Evolutionary conservation across 108 stramenopile species (phyloP).

Genomic region (Cyclotella distinguenda): DNA sequence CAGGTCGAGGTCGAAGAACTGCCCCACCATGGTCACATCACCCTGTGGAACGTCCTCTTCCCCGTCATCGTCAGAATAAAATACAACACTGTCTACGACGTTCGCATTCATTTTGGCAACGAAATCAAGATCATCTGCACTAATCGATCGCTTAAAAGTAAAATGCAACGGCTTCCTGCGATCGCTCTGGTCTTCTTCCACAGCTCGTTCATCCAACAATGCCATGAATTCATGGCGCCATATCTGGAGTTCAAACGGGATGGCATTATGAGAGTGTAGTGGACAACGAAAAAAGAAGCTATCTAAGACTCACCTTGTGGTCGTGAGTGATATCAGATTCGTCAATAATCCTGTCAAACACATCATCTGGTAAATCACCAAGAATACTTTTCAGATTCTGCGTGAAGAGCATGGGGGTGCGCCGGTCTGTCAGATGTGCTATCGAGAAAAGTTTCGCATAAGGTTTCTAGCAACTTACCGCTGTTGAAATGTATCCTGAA

Average conservation of each 20-base stretch:
- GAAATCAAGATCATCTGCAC: slow-evolving; percentile 19
- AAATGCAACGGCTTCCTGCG: slow-evolving; percentile 1
- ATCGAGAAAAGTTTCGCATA: neutral
- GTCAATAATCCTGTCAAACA: slow-evolving; percentile 50
- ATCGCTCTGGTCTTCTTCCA: neutral
- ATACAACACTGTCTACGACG: neutral
- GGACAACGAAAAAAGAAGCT: neutral
- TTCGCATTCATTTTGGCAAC: neutral
- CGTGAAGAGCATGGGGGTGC: neutral
- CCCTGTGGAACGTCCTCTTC: no score
- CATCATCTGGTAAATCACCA: slow-evolving; percentile 38
- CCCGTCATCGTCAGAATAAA: no score
- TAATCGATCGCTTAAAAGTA: slow-evolving; percentile 13
- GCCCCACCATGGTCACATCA: no score
- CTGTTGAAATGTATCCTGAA: slow-evolving; percentile 63
- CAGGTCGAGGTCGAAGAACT: no score
- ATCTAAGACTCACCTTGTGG: slow-evolving; percentile 1
- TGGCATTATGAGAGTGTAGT: neutral
- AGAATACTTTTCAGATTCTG: slow-evolving; percentile 57
- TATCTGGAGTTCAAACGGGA: neutral
- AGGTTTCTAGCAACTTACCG: neutral
- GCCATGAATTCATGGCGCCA: slow-evolving; percentile 26
- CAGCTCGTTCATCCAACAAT: slow-evolving; percentile 8
- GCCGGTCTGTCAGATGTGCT: neutral
- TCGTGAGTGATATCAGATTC: slow-evolving; percentile 50